Percentiles rank a stretch among this genome's conserved stretches.
These are phyloP conservation scores for Vigna trinervia DNA, from an alignment of 306 rosid species.

Conservation along the genomic window DNA sequence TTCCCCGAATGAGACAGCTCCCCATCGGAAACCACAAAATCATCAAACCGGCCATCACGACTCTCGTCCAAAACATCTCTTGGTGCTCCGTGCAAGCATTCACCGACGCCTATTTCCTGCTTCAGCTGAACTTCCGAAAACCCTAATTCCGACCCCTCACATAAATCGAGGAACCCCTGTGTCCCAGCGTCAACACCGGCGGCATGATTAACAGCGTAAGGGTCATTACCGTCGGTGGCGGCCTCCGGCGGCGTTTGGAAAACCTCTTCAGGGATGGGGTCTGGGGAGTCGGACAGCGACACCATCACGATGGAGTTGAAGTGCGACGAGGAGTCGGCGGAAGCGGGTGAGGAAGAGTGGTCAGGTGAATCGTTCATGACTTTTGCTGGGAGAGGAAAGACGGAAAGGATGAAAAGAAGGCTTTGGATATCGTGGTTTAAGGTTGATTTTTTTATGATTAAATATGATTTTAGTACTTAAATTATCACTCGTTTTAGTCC, in stretches of 20 bases:
- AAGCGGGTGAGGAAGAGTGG: neutral
- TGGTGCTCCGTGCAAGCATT: neutral
- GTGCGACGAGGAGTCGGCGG: neutral
- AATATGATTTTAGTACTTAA: too few relatives aligned
- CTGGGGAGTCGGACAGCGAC: conserved; percentile 47
- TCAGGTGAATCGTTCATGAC: too few relatives aligned
- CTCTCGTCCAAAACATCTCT: neutral
- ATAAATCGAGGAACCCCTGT: too few relatives aligned
- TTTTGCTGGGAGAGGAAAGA: neutral
- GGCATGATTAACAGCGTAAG: neutral
- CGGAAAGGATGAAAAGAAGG: neutral
- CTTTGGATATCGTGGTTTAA: too few relatives aligned
- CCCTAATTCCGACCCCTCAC: conserved; percentile 39
- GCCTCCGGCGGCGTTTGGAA: conserved; percentile 65
- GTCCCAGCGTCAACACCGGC: neutral
- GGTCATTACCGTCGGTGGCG: neutral
- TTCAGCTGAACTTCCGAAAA: conserved; percentile 13
- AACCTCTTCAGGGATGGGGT: conserved; percentile 44
- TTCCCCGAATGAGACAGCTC: conserved; percentile 36
- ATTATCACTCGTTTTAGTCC: too few relatives aligned
- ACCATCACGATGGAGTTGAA: conserved; percentile 40
- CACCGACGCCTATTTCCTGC: neutral
- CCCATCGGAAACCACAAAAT: conserved; percentile 25
- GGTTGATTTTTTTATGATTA: too few relatives aligned
- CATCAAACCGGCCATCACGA: neutral